These are phyloP conservation scores for Cornus florida DNA, from an alignment of 148 eudicot species.

Conservation along the genomic window DNA sequence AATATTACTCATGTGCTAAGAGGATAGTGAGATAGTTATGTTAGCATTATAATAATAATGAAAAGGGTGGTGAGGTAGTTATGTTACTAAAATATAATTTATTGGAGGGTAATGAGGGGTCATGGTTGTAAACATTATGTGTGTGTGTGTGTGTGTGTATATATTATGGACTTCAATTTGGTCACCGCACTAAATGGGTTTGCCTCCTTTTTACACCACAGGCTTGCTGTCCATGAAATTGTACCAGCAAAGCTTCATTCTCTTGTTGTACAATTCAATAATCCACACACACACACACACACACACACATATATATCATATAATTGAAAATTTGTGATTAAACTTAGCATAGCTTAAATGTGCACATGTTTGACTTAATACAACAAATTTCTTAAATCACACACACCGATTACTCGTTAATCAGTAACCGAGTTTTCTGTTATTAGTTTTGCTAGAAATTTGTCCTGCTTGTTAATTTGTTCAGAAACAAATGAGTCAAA, in stretches of 20 bases:
- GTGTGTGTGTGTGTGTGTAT: no score
- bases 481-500: no score
- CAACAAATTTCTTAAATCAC: background rate
- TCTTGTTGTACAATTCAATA: background rate
- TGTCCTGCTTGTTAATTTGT: no score
- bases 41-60: background rate
- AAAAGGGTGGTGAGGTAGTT: background rate
- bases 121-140: no score
- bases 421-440: no score
- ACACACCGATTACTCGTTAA: background rate
- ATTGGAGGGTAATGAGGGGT: background rate
- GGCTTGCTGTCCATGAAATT: slow-evolving; percentile 3
- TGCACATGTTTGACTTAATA: background rate
- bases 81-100: background rate
- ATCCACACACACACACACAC: no score
- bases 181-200: background rate
- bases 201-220: background rate
- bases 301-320: no score
- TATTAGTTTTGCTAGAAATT: no score
- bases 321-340: background rate
- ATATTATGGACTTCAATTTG: background rate
- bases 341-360: background rate
- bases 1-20: no score
- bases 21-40: background rate
- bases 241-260: background rate